phyloP scores from a whole-genome alignment of 768 basidiomycete genomes.

The Rhizopogon vulgaris region DNA sequence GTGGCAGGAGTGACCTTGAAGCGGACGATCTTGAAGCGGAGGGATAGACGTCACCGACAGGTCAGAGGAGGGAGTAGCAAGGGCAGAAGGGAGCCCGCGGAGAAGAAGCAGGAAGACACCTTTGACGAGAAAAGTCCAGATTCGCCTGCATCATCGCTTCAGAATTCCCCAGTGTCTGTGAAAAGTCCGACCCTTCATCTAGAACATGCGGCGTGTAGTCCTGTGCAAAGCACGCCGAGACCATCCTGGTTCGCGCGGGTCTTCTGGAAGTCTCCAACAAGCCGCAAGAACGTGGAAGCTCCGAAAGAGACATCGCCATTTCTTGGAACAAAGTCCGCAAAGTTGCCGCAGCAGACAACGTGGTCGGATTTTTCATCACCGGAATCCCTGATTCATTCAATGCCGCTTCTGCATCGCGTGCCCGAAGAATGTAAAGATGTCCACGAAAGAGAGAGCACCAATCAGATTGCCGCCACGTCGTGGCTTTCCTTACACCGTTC shows the following conservation, averaged over 20 bases:
- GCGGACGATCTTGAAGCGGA: background rate
- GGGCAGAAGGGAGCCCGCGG: background rate
- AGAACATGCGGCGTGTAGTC: background rate
- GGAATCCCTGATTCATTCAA: slow-evolving; percentile 13
- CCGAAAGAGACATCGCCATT: background rate
- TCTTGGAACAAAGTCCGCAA: background rate
- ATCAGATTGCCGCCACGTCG: slow-evolving; percentile 8
- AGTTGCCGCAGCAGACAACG: slow-evolving; percentile 15
- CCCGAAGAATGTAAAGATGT: slow-evolving; percentile 25
- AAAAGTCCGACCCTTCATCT: background rate
- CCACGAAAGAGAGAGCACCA: slow-evolving; percentile 14
- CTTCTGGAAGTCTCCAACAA: background rate
- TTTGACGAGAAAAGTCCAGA: background rate
- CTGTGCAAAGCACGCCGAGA: background rate
- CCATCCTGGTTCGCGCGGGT: background rate
- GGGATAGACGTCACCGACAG: background rate
- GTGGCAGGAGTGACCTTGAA: slow-evolving; percentile 22
- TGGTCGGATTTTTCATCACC: slow-evolving; percentile 24
- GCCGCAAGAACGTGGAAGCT: background rate
- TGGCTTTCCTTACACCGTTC: slow-evolving; percentile 10
- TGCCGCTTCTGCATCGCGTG: slow-evolving; percentile 18
- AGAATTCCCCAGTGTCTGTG: background rate
- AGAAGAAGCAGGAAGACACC: background rate
- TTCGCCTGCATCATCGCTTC: background rate
- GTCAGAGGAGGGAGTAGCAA: background rate